Conservation (phyloP, 2,329 filamentous ascomycete genomes). For the Colletotrichum paranaense region DNA sequence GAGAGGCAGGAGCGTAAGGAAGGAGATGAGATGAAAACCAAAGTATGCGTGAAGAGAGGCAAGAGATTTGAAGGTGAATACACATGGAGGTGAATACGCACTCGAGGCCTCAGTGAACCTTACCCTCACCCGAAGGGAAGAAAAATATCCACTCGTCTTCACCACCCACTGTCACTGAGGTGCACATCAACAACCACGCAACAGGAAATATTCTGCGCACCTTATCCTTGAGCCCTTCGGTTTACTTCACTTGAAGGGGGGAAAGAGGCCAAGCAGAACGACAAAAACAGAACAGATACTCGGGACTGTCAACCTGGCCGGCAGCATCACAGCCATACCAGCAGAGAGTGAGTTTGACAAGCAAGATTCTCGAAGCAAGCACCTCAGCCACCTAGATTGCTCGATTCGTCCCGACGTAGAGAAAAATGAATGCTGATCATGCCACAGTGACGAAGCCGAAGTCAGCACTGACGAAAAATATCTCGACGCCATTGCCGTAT, state of each 20-base stretch:
- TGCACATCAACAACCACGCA: neutral
- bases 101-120: neutral
- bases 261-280: neutral
- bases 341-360: neutral
- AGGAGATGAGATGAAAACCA: neutral
- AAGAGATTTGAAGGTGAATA: neutral
- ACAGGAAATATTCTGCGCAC: neutral
- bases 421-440: neutral
- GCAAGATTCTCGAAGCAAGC: neutral
- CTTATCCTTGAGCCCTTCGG: too few relatives aligned
- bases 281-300: neutral
- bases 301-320: neutral
- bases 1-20: neutral
- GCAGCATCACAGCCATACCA: neutral
- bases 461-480: slow-evolving; percentile 49
- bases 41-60: neutral
- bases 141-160: neutral
- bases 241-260: neutral
- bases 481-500: slow-evolving; percentile 48
- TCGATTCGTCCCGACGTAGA: neutral
- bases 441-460: slow-evolving; percentile 2
- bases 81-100: too few relatives aligned
- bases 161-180: neutral
- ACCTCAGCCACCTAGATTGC: neutral
- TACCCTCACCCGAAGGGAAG: neutral